Base-by-base conservation (phyloP, 179 eudicot species). In the Carnegiea gigantea region DNA sequence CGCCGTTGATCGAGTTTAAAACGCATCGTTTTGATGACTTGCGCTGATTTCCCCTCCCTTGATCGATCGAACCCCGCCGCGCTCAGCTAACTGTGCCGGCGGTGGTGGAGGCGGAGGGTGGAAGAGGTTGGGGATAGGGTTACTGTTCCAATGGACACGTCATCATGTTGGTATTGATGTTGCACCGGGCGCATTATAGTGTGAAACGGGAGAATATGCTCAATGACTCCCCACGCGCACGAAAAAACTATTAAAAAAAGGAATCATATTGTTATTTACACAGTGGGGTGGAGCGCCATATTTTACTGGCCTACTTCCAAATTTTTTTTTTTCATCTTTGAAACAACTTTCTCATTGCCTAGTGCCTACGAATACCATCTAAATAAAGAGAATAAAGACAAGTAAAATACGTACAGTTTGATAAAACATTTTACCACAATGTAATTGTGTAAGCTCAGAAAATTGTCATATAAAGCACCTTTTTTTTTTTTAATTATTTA, bases 251-350 rank as follows among this genome's bases (percentile, higher is more conserved):
- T 0, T 33, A 59, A 36, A 18, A 77, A 38, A 76, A 26, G 18
- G 36, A 33, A 33, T 33, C 36, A 33, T 33, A 33, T 33, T 33
- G 1, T 33, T 33, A 33, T 33, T 33, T 30, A 53, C 20, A 30
- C 75, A 0, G 86, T 84, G 84, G 83, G 84, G 83, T 81, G 83
- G 86, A 84, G 84, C 84, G 86, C 83, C 78, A 40, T 26, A 33
- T 62, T 78, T 78, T 9, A n/a, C 80, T 43, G 12, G 36, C 65
- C 23, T 62, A 5, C 7, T 14, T 21, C 23, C 36, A 33, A 33
- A 33, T 0, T 33, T 77, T 64, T 10, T 43, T 64, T 21, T 78
- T 14, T 13, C 43, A 15, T 9, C 8, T 28, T 65, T 76, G 36
- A 33, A 3, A 33, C 36, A 33, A 33, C 36, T 33, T 33, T 33